These are phyloP conservation scores for Macrolepiota dolichaula DNA, from an alignment of 768 basidiomycete species.

Conservation along the genomic window DNA sequence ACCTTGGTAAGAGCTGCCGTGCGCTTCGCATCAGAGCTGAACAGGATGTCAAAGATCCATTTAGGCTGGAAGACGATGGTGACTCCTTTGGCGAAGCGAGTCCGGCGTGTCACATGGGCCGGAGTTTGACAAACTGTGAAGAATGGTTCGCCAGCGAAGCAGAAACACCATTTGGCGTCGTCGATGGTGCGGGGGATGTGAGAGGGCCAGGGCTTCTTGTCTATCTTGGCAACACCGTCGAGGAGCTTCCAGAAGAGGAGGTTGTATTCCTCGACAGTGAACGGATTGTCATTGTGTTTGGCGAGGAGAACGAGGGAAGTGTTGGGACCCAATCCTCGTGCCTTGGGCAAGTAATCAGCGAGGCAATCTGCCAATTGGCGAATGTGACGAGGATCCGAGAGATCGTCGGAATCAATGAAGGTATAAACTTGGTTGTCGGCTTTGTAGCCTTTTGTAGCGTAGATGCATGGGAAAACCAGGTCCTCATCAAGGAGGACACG, in stretches of 20 bases:
- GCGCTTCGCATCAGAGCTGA: constrained; percentile 18
- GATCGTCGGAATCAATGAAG: constrained; percentile 19
- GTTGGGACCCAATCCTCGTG: constrained; percentile 18
- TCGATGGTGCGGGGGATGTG: constrained; percentile 16
- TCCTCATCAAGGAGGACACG: constrained; percentile 18
- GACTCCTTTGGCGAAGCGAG: constrained; percentile 17
- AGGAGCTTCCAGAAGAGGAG: constrained; percentile 18
- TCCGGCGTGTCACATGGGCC: constrained; percentile 16
- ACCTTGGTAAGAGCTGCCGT: constrained; percentile 18
- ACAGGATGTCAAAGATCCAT: constrained; percentile 22
- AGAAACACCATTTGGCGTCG: constrained; percentile 20
- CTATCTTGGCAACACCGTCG: constrained; percentile 17
- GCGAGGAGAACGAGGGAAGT: constrained; percentile 21
- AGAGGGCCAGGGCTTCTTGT: constrained; percentile 17
- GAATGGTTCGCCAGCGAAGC: constrained; percentile 20
- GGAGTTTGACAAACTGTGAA: constrained; percentile 20
- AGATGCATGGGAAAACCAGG: constrained; percentile 20
- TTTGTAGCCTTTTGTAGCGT: constrained; percentile 21
- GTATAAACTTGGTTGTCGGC: constrained; percentile 18
- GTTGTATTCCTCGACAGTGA: constrained; percentile 18
- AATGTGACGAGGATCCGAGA: constrained; percentile 18
- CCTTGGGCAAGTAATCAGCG: constrained; percentile 18
- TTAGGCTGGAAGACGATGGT: constrained; percentile 21
- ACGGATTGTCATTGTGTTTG: constrained; percentile 15
- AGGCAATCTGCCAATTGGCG: constrained; percentile 15